Evolutionary conservation across 2,329 filamentous ascomycete genomes (phyloP).

Genomic region (Huntiella abstrusa): DNA sequence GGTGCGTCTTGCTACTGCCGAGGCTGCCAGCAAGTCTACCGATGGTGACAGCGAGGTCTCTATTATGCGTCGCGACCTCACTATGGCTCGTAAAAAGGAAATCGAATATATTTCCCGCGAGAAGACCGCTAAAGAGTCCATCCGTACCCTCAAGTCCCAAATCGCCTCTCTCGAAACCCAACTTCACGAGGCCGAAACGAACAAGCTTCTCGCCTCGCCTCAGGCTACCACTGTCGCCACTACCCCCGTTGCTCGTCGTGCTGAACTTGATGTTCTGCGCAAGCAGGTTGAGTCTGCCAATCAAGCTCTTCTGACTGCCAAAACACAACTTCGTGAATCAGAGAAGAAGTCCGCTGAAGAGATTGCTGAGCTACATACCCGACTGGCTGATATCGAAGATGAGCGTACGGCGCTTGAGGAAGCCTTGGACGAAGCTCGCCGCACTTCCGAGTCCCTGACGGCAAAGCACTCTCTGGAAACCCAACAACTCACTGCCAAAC

Average conservation of each 20-base stretch:
- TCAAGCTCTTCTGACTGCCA: conserved; percentile 37
- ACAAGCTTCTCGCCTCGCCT: conserved; percentile 18
- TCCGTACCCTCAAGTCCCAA: conserved; percentile 44
- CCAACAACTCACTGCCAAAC: conserved; percentile 27
- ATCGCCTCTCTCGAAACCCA: conserved; percentile 49
- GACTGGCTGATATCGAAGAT: conserved; percentile 38
- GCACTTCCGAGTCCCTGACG: conserved; percentile 29
- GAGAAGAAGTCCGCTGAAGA: conserved; percentile 26
- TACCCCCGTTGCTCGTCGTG: conserved; percentile 31
- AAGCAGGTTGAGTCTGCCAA: conserved; percentile 42
- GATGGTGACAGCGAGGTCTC: conserved; percentile 37
- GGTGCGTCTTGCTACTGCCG: conserved; percentile 20
- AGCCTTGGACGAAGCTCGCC: conserved; percentile 35
- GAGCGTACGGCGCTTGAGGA: conserved; percentile 39
- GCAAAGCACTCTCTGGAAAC: conserved; percentile 25
- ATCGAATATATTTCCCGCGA: conserved; percentile 47
- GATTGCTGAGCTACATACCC: conserved; percentile 30
- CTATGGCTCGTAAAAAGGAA: conserved; percentile 46
- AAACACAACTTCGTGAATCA: conserved; percentile 29
- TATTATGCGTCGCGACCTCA: conserved; percentile 41
- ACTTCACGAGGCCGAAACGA: conserved; percentile 43
- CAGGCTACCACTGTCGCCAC: conserved; percentile 15
- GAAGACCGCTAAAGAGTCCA: conserved; percentile 38
- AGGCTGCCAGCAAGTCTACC: conserved; percentile 18
- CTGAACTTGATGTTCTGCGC: conserved; percentile 39